phyloP scores from a whole-genome alignment of 2,329 filamentous ascomycete genomes.

The Aspergillus terreus region DNA sequence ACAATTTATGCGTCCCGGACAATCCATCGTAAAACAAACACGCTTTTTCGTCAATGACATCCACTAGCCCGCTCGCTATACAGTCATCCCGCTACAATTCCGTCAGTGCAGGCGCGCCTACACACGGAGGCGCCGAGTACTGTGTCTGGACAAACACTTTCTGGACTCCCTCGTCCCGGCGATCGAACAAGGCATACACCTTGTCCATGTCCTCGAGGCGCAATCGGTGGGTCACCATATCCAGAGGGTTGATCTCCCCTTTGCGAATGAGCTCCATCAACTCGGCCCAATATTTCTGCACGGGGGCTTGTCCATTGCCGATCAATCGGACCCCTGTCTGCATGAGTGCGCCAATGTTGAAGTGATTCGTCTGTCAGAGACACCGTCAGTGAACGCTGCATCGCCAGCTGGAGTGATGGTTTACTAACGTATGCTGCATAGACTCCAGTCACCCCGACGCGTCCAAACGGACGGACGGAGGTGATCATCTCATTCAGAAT shows the following conservation, averaged over 20 bases:
- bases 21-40: too few relatives aligned
- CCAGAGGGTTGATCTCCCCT: slow-evolving; percentile 67
- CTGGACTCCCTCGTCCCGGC: slow-evolving; percentile 62
- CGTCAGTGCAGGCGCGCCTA: slow-evolving; percentile 51
- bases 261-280: slow-evolving; percentile 66
- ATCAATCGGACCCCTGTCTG: slow-evolving; percentile 79
- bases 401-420: not conserved
- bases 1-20: too few relatives aligned
- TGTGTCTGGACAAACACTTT: slow-evolving; percentile 69
- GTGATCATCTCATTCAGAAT: slow-evolving; percentile 54
- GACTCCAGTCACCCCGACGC: slow-evolving; percentile 72
- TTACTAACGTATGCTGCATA: slow-evolving; percentile 56
- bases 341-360: slow-evolving; percentile 82
- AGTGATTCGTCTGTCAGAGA: slow-evolving; percentile 63
- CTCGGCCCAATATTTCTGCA: slow-evolving; percentile 79
- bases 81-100: too few relatives aligned
- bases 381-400: not conserved
- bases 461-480: slow-evolving; percentile 54
- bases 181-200: slow-evolving; percentile 61
- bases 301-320: slow-evolving; percentile 66
- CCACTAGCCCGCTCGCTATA: too few relatives aligned
- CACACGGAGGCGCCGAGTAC: slow-evolving; percentile 50
- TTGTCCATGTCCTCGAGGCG: slow-evolving; percentile 68
- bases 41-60: too few relatives aligned
- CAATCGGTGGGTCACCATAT: slow-evolving; percentile 79